These are phyloP conservation scores for Xylariaceae sp. DNA, from an alignment of 2,329 filamentous ascomycete genomes.

Conservation along the genomic window DNA sequence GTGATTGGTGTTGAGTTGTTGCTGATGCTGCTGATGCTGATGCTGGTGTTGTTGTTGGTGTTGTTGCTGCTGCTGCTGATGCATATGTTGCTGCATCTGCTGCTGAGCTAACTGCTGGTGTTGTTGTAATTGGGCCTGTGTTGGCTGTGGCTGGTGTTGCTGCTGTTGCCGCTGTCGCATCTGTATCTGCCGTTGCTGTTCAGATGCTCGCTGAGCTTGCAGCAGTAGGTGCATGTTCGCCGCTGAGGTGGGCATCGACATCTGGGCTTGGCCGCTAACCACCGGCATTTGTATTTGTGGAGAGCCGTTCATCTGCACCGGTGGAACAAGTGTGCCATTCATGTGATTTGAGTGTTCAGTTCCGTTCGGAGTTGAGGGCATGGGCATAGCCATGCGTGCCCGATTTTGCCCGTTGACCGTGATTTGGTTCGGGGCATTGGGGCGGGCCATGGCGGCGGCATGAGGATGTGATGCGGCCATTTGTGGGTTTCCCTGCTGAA, in stretches of 20 bases:
- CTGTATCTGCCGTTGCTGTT: slow-evolving; percentile 56
- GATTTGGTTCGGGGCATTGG: slow-evolving; percentile 42
- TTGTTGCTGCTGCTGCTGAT: slow-evolving; percentile 15
- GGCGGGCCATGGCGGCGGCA: slow-evolving; percentile 35
- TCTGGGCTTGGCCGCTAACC: slow-evolving; percentile 54
- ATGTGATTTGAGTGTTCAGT: slow-evolving; percentile 47
- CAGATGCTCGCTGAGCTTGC: slow-evolving; percentile 63
- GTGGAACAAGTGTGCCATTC: slow-evolving; percentile 47
- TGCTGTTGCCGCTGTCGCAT: slow-evolving; percentile 38
- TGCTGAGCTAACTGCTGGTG: slow-evolving; percentile 24
- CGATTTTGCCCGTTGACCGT: slow-evolving; percentile 44
- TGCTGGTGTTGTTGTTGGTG: slow-evolving; percentile 27
- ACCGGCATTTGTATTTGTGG: slow-evolving; percentile 68
- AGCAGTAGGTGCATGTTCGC: slow-evolving; percentile 55
- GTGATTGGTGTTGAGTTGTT: slow-evolving; percentile 30
- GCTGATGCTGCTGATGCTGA: slow-evolving; percentile 11
- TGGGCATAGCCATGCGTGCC: slow-evolving; percentile 52
- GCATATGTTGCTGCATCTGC: slow-evolving; percentile 23
- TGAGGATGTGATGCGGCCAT: slow-evolving; percentile 32
- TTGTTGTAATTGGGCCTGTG: slow-evolving; percentile 28
- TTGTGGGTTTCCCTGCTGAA: slow-evolving; percentile 34
- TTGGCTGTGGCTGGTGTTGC: slow-evolving; percentile 33
- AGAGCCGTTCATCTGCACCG: slow-evolving; percentile 59
- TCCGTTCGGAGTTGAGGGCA: slow-evolving; percentile 42
- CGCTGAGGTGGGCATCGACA: slow-evolving; percentile 47